Conservation (phyloP, 1,284 basidiomycete genomes). For the Sanghuangporus sanghuang region DNA sequence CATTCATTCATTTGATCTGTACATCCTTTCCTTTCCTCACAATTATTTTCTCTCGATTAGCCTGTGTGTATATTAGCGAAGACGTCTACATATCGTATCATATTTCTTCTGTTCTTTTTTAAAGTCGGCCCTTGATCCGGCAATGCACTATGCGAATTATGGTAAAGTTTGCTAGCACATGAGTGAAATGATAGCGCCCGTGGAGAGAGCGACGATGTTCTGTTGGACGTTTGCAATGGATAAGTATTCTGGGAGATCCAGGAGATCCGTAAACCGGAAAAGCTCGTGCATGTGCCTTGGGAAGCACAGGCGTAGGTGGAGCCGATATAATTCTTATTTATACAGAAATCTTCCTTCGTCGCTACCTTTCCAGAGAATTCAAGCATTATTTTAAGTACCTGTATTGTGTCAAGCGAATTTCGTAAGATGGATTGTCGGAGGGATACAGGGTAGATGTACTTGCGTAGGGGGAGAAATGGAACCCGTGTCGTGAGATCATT, state of each 20-base stretch:
- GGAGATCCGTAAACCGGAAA: neutral
- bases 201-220: neutral
- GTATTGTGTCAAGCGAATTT: neutral
- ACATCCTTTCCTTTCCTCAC: constrained; percentile 12
- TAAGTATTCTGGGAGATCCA: neutral
- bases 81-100: neutral
- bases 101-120: neutral
- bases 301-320: neutral
- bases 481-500: neutral
- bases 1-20: constrained; percentile 17
- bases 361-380: too few species aligned
- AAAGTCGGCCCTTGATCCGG: neutral
- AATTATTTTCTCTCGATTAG: neutral
- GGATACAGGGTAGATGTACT: neutral
- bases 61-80: neutral
- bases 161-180: neutral
- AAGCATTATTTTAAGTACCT: too few species aligned
- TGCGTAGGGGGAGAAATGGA: neutral
- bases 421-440: neutral
- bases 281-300: neutral
- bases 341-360: too few species aligned
- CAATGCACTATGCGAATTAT: neutral
- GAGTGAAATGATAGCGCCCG: neutral
- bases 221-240: neutral
- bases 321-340: too few species aligned